A percentile compares a stretch with the other conserved stretches of the same genome.
These are phyloP conservation scores for Cardamine resedifolia DNA, from an alignment of 345 rosid species.

Conservation along the genomic window DNA sequence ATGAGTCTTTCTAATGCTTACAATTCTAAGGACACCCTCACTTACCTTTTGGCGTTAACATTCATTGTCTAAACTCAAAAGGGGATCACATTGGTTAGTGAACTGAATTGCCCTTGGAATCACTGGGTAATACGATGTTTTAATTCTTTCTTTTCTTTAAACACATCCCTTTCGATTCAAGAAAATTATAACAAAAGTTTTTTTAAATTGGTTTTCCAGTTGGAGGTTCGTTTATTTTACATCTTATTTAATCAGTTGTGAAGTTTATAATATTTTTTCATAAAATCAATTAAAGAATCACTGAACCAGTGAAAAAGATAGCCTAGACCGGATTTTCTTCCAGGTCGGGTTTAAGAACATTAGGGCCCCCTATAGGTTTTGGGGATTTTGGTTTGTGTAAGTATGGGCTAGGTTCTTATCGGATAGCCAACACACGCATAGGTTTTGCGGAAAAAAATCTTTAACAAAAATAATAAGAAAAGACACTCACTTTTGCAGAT, in stretches of 20 bases:
- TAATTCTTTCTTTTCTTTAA: not conserved
- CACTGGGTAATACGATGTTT: not conserved
- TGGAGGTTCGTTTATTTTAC: not conserved
- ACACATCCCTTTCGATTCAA: not conserved
- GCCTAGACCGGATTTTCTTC: not conserved
- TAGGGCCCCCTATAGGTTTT: not conserved
- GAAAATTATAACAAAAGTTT: not conserved
- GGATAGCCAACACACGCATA: constrained; percentile 20
- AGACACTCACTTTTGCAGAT: constrained; percentile 69
- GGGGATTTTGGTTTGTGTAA: constrained; percentile 13
- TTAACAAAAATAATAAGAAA: constrained; percentile 7
- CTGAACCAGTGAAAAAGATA: constrained; percentile 9
- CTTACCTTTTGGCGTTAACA: not conserved
- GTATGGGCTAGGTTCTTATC: constrained; percentile 12
- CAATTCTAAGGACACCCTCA: constrained; percentile 11
- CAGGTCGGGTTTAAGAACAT: not conserved
- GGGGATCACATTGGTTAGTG: constrained; percentile 13
- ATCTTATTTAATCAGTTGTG: not conserved
- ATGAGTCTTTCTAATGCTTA: constrained; percentile 15
- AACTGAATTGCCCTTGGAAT: constrained; percentile 9
- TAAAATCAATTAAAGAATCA: not conserved
- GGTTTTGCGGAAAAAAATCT: not conserved
- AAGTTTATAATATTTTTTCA: not conserved
- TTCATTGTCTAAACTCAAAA: not conserved
- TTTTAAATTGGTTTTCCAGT: not conserved